Conservation (phyloP, 2,329 filamentous ascomycete species). For the Ceratocystis variospora region DNA sequence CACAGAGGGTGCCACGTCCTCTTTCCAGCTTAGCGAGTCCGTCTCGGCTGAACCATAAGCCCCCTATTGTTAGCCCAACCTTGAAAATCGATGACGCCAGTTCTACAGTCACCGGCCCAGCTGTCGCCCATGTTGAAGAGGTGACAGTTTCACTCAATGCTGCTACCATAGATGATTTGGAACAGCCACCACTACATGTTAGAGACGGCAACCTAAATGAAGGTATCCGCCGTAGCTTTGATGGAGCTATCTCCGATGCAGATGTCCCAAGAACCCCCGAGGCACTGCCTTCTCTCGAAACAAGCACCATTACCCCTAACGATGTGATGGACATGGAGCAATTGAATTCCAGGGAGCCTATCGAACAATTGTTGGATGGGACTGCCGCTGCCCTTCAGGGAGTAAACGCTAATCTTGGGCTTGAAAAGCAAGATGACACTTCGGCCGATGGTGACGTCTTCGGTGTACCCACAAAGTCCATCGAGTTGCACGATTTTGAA, state of each 20-base stretch:
- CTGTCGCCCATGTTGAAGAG: background rate
- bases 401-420: slow-evolving; percentile 1
- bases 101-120: background rate
- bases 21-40: slow-evolving; percentile 14
- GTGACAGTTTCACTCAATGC: background rate
- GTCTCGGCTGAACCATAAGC: background rate
- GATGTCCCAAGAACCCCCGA: slow-evolving; percentile 16
- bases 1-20: slow-evolving; percentile 10
- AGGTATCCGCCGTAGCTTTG: background rate
- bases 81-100: background rate
- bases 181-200: background rate
- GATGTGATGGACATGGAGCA: slow-evolving; percentile 10
- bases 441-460: slow-evolving; percentile 16
- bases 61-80: background rate
- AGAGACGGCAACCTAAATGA: background rate
- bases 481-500: slow-evolving; percentile 11
- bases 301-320: slow-evolving; percentile 14
- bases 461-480: slow-evolving; percentile 4
- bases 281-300: slow-evolving; percentile 16
- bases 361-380: slow-evolving; percentile 7
- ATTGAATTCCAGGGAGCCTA: background rate
- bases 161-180: background rate
- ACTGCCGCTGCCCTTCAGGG: slow-evolving; percentile 4
- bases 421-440: slow-evolving; percentile 6
- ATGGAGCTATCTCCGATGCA: slow-evolving; percentile 7